Conservation (phyloP, 192 early-diverging fungal genomes). For the Coemansia sp. region DNA sequence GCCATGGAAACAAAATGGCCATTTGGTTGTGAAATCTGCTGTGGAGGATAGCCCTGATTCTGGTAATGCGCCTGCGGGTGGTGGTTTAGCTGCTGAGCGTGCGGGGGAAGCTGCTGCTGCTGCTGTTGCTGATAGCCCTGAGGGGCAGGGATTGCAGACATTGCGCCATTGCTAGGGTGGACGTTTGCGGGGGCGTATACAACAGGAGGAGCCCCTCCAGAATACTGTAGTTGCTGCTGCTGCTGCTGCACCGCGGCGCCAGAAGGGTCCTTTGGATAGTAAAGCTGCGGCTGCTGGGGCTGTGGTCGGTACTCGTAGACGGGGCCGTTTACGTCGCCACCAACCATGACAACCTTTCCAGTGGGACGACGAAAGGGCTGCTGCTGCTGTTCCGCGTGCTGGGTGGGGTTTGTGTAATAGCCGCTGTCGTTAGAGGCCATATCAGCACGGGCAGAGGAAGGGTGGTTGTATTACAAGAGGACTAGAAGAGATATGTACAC, state of each 20-base stretch:
- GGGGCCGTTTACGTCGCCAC: background rate
- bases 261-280: constrained; percentile 13
- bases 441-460: background rate
- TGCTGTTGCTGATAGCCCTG: constrained; percentile 15
- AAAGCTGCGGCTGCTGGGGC: constrained; percentile 24
- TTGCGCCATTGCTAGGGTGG: background rate
- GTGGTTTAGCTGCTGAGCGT: constrained; percentile 10
- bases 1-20: constrained; percentile 12
- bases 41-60: constrained; percentile 14
- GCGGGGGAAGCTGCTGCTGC: constrained; percentile 5
- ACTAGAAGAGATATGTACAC: background rate
- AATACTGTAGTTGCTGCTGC: constrained; percentile 6
- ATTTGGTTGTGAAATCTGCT: constrained; percentile 12
- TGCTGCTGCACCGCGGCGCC: constrained; percentile 2
- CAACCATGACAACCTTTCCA: constrained; percentile 28
- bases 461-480: background rate
- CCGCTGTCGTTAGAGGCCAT: constrained; percentile 21
- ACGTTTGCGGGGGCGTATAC: background rate
- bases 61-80: constrained; percentile 3
- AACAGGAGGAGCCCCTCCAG: constrained; percentile 1
- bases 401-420: constrained; percentile 14
- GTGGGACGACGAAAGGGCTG: constrained; percentile 35
- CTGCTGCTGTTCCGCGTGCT: constrained; percentile 5
- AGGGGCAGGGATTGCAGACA: constrained; percentile 42
- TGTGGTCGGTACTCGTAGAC: constrained; percentile 13